These are phyloP conservation scores for Aspergillus affinis DNA, from an alignment of 495 filamentous ascomycete genomes.

Conservation along the genomic window DNA sequence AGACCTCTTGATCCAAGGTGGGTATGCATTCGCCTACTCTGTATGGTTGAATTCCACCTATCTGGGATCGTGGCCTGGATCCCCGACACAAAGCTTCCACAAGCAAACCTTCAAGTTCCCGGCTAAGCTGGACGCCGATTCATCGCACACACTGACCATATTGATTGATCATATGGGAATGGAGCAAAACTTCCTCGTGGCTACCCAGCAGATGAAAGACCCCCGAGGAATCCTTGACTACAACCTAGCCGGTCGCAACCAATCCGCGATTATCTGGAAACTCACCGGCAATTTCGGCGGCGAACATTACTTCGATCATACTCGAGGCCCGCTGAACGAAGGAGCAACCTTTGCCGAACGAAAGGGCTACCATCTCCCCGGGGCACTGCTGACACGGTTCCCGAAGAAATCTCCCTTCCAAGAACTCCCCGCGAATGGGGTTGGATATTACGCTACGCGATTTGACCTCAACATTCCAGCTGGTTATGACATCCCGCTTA, in stretches of 20 bases:
- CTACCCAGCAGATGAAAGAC: conserved; percentile 62
- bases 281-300: conserved; percentile 76
- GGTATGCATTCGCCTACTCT: no score
- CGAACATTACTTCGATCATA: conserved; percentile 64
- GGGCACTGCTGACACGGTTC: conserved; percentile 50
- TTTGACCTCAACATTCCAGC: conserved; percentile 58
- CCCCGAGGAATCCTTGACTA: conserved; percentile 71
- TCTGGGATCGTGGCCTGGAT: no score
- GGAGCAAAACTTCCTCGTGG: conserved; percentile 61
- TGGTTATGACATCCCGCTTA: conserved; percentile 60
- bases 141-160: conserved; percentile 63
- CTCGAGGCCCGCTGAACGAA: conserved; percentile 78
- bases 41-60: no score
- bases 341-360: conserved; percentile 69
- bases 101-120: conserved; percentile 60
- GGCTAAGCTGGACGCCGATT: conserved; percentile 46
- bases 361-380: conserved; percentile 68
- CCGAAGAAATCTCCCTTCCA: background rate
- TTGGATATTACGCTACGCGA: no score
- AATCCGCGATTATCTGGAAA: conserved; percentile 64
- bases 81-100: conserved; percentile 14
- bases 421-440: no score
- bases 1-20: no score
- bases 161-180: conserved; percentile 73
- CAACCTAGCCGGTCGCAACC: conserved; percentile 42